phyloP scores from a whole-genome alignment of 495 filamentous ascomycete genomes.

The Tetracladium marchalianum region DNA sequence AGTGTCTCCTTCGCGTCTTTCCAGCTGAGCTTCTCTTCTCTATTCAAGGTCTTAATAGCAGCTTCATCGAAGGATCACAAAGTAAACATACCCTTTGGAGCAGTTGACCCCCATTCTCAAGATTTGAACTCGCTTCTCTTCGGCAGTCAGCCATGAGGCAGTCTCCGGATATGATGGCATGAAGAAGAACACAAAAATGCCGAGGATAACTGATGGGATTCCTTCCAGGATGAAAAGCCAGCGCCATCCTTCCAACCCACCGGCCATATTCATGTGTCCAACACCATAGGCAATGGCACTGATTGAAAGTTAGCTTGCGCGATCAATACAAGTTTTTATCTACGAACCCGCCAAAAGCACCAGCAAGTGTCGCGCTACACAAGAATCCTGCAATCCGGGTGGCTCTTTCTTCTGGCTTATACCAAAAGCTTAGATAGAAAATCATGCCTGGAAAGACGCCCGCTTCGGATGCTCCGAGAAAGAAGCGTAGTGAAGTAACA shows the following conservation, averaged over 20 bases:
- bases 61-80: slow-evolving; percentile 49
- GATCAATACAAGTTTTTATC: too few relatives aligned
- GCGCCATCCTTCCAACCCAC: slow-evolving; percentile 60
- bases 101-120: too few relatives aligned
- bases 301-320: too few relatives aligned
- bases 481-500: slow-evolving; percentile 54
- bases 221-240: slow-evolving; percentile 86
- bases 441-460: slow-evolving; percentile 68
- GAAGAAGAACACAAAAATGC: slow-evolving; percentile 54
- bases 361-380: slow-evolving; percentile 61
- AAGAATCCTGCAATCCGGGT: slow-evolving; percentile 72
- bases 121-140: slow-evolving; percentile 29
- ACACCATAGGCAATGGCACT: too few relatives aligned
- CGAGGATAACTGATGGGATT: slow-evolving; percentile 54
- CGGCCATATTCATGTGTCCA: slow-evolving; percentile 51
- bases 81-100: too few relatives aligned
- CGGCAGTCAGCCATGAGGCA: slow-evolving; percentile 55
- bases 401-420: slow-evolving; percentile 60
- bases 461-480: slow-evolving; percentile 44
- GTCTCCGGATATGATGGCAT: slow-evolving; percentile 65
- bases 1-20: slow-evolving; percentile 50
- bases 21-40: slow-evolving; percentile 59
- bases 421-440: slow-evolving; percentile 83
- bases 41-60: slow-evolving; percentile 46
- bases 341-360: slow-evolving; percentile 70